phyloP scores from a whole-genome alignment of 1,284 basidiomycete genomes.

The Xanthoconium separans region DNA sequence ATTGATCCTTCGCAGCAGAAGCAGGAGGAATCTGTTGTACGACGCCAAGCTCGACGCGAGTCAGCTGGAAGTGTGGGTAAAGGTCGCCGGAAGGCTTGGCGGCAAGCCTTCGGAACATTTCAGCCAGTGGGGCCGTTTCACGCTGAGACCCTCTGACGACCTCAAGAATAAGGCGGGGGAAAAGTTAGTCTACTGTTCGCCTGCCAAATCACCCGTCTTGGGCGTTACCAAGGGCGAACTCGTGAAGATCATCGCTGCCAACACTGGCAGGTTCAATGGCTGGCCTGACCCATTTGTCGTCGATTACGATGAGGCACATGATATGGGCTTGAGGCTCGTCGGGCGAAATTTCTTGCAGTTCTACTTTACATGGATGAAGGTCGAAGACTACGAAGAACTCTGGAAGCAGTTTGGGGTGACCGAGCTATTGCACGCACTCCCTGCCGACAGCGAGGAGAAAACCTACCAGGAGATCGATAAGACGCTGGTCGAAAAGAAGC shows the following conservation, averaged over 20 bases:
- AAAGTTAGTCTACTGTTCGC: background rate
- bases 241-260: background rate
- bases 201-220: too few species aligned
- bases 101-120: background rate
- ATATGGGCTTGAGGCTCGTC: background rate
- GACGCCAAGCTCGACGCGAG: background rate
- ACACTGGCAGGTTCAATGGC: background rate
- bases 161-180: background rate
- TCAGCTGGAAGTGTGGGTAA: background rate
- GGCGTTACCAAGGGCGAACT: too few species aligned
- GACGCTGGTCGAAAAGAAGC: background rate
- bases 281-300: background rate
- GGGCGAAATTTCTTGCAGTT: background rate
- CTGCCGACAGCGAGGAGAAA: background rate
- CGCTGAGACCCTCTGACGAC: background rate
- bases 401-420: background rate
- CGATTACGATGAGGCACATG: background rate
- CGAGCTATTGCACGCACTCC: background rate
- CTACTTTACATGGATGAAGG: background rate
- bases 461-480: background rate
- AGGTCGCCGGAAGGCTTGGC: background rate
- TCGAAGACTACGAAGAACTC: background rate
- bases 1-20: background rate
- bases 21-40: background rate
- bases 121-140: background rate